Conservation (phyloP, 345 rosid genomes). For the Citrus australasica region DNA sequence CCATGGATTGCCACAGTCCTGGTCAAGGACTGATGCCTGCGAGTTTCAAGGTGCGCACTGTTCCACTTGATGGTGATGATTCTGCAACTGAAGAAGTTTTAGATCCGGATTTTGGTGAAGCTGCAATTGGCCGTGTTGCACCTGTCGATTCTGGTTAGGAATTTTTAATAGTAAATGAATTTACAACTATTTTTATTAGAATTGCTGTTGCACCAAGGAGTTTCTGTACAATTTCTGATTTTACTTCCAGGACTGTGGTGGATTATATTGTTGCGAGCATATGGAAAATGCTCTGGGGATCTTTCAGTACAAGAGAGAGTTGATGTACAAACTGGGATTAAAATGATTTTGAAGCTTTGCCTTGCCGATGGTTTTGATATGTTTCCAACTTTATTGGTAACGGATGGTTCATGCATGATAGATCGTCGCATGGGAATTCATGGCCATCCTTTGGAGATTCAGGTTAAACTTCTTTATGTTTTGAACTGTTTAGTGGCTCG, state of each 20-base stretch:
- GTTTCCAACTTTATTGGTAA: constrained; percentile 91
- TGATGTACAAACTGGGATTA: constrained; percentile 95
- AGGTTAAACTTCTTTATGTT: constrained; percentile 37
- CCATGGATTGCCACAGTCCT: constrained; percentile 95
- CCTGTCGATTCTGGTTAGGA: constrained; percentile 87
- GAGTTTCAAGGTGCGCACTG: constrained; percentile 85
- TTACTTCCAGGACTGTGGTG: constrained; percentile 73
- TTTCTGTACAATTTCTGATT: constrained; percentile 8
- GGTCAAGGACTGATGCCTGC: constrained; percentile 99
- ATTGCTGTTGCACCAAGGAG: neutral
- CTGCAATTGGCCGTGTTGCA: constrained; percentile 98
- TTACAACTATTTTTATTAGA: neutral
- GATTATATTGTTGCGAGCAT: constrained; percentile 87
- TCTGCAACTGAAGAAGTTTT: constrained; percentile 78
- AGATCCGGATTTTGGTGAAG: constrained; percentile 96
- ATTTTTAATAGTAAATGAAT: neutral
- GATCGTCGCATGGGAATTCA: constrained; percentile 99
- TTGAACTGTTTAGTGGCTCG: neutral
- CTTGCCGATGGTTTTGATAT: constrained; percentile 97
- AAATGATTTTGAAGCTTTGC: constrained; percentile 83
- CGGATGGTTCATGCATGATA: constrained; percentile 99
- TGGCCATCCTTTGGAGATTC: constrained; percentile 95
- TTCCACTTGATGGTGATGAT: constrained; percentile 84
- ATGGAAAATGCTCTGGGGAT: constrained; percentile 90
- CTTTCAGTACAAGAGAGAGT: constrained; percentile 82